Conservation (phyloP, 192 early-diverging fungal species). For the Backusella tuberculispora region DNA sequence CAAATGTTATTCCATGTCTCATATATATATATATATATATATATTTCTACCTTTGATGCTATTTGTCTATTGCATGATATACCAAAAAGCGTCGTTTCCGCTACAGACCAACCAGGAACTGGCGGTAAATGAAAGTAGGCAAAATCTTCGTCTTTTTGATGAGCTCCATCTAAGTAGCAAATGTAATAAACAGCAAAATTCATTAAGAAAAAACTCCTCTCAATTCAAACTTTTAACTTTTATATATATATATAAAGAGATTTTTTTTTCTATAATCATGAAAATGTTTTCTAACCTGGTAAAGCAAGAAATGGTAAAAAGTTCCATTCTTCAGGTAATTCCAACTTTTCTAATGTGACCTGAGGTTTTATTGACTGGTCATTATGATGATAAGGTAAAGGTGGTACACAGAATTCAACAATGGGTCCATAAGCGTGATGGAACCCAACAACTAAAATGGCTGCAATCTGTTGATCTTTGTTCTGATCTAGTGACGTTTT, state of each 20-base stretch:
- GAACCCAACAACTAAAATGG: slow-evolving; percentile 43
- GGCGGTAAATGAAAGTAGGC: slow-evolving; percentile 86
- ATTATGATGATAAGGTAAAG: slow-evolving; percentile 47
- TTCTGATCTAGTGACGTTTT: slow-evolving; percentile 35
- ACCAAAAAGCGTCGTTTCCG: slow-evolving; percentile 75
- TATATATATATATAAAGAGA: no score
- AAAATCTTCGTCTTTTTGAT: slow-evolving; percentile 81
- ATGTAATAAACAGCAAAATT: slow-evolving; percentile 6
- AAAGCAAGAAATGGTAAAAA: slow-evolving; percentile 81
- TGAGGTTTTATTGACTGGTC: slow-evolving; percentile 14
- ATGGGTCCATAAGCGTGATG: slow-evolving; percentile 61
- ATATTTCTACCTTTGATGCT: slow-evolving; percentile 54
- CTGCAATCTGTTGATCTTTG: slow-evolving; percentile 40
- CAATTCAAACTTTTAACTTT: no score
- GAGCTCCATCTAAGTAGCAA: slow-evolving; percentile 63
- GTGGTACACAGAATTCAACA: slow-evolving; percentile 53
- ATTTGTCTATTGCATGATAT: slow-evolving; percentile 85
- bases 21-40: neutral
- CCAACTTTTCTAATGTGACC: slow-evolving; percentile 42
- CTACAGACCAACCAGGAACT: slow-evolving; percentile 60
- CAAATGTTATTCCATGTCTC: neutral
- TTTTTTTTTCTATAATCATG: neutral
- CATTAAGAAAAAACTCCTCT: no score
- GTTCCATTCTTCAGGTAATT: slow-evolving; percentile 81
- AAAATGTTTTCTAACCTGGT: slow-evolving; percentile 54